phyloP scores from a whole-genome alignment of 2,329 filamentous ascomycete species.

The Trichoderma semiorbis region DNA sequence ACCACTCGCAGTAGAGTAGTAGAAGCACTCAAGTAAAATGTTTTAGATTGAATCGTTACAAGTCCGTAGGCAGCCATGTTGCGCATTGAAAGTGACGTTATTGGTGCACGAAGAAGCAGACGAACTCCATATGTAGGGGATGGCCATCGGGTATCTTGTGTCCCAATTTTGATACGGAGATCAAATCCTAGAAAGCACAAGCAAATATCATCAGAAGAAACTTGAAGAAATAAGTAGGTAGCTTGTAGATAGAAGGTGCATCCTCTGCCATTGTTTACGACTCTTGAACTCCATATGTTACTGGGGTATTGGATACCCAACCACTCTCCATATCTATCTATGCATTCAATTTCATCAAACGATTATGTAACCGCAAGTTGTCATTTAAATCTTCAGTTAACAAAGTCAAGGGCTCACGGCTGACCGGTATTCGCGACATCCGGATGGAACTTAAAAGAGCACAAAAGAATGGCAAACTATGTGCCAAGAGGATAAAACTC shows the following conservation, averaged over 20 bases:
- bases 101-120: background rate
- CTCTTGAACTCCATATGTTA: background rate
- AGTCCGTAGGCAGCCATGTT: background rate
- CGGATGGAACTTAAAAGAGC: background rate
- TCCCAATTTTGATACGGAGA: too few species aligned
- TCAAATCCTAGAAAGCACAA: background rate
- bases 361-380: background rate
- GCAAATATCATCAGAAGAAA: background rate
- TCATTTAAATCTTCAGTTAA: background rate
- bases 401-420: background rate
- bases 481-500: background rate
- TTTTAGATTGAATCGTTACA: background rate
- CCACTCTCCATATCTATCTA: background rate
- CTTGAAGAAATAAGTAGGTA: background rate
- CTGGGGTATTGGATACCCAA: too few species aligned
- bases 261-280: background rate
- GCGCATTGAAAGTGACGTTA: background rate
- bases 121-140: too few species aligned
- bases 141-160: too few species aligned
- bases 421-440: background rate
- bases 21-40: background rate
- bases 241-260: background rate
- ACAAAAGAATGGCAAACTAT: background rate
- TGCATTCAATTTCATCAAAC: background rate
- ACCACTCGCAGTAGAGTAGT: rapidly evolving